These are phyloP conservation scores for Pseudozyma tsukubaensis DNA, from an alignment of 1,284 basidiomycete genomes.

Conservation along the genomic window DNA sequence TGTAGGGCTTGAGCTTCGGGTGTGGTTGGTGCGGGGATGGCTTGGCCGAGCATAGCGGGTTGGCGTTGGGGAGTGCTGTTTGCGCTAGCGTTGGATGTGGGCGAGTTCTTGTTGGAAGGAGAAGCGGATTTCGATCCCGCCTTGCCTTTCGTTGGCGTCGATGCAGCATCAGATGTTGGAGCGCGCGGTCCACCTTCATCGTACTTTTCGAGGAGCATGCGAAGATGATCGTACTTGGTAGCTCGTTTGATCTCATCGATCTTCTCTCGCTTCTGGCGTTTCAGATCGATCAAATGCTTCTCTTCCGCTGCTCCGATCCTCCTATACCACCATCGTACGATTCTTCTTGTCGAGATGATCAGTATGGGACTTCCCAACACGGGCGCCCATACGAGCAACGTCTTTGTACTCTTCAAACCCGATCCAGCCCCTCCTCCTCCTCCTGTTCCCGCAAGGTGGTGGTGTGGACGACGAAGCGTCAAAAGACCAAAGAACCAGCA, in stretches of 20 bases:
- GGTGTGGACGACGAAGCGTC: constrained; percentile 6
- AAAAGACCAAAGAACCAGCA: constrained; percentile 77
- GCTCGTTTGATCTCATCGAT: constrained; percentile 97
- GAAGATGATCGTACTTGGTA: constrained; percentile 92
- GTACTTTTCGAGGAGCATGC: constrained; percentile 89
- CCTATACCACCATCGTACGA: constrained; percentile 87
- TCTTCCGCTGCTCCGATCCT: constrained; percentile 87
- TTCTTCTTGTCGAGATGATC: constrained; percentile 82
- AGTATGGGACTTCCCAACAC: constrained; percentile 41
- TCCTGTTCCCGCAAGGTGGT: constrained; percentile 4
- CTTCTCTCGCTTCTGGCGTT: constrained; percentile 84
- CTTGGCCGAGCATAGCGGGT: background rate
- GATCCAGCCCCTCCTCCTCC: background rate
- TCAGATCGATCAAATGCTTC: constrained; percentile 79
- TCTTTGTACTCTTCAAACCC: background rate
- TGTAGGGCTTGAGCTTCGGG: constrained; percentile 35
- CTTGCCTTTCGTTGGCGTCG: constrained; percentile 28
- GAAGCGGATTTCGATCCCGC: constrained; percentile 15
- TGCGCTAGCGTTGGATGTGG: constrained; percentile 12
- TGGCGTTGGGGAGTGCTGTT: constrained; percentile 12
- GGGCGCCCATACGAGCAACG: constrained; percentile 39
- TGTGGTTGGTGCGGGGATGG: constrained; percentile 11
- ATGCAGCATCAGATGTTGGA: constrained; percentile 9
- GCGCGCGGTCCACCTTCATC: constrained; percentile 74
- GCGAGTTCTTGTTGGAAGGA: constrained; percentile 19